Conservation (phyloP, 225 moss, liverwort and hornwort genomes). For the Physcomitrium patens region DNA sequence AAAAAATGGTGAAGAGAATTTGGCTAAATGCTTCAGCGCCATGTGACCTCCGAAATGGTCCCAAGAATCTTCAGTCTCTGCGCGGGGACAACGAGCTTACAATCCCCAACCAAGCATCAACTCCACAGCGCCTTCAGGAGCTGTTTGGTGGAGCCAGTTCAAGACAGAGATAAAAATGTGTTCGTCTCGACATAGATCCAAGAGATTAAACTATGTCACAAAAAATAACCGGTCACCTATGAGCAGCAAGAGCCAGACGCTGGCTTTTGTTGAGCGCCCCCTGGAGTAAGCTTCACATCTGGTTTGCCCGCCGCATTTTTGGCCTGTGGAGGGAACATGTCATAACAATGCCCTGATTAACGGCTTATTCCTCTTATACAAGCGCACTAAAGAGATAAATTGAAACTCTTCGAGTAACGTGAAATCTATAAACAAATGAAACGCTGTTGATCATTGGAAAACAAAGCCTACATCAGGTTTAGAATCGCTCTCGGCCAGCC, state of each 20-base stretch:
- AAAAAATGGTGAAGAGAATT: slow-evolving; percentile 32
- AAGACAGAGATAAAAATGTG: slow-evolving; percentile 25
- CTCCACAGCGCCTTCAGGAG: slow-evolving; percentile 32
- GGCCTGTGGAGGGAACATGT: slow-evolving; percentile 28
- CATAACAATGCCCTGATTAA: neutral
- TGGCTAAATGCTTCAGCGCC: slow-evolving; percentile 35
- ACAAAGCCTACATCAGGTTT: slow-evolving; percentile 69
- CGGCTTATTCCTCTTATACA: neutral
- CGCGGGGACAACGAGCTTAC: slow-evolving; percentile 23
- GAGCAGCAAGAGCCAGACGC: slow-evolving; percentile 56
- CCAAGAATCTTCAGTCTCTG: slow-evolving; percentile 37
- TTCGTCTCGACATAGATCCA: slow-evolving; percentile 23
- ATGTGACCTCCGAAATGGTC: slow-evolving; percentile 30
- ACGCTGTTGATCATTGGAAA: neutral
- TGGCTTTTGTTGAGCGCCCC: slow-evolving; percentile 63
- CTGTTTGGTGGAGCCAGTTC: slow-evolving; percentile 27
- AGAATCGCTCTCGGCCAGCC: slow-evolving; percentile 81
- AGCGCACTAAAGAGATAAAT: neutral
- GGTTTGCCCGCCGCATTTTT: slow-evolving; percentile 52
- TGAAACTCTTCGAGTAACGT: neutral
- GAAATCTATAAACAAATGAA: neutral
- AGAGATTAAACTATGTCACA: slow-evolving; percentile 21
- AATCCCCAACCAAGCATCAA: slow-evolving; percentile 30
- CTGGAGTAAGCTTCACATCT: slow-evolving; percentile 56
- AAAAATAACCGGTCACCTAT: slow-evolving; percentile 19